Evolutionary conservation across 371 early-diverging fungal genomes (phyloP).

Genomic region (Mucor saturninus): DNA sequence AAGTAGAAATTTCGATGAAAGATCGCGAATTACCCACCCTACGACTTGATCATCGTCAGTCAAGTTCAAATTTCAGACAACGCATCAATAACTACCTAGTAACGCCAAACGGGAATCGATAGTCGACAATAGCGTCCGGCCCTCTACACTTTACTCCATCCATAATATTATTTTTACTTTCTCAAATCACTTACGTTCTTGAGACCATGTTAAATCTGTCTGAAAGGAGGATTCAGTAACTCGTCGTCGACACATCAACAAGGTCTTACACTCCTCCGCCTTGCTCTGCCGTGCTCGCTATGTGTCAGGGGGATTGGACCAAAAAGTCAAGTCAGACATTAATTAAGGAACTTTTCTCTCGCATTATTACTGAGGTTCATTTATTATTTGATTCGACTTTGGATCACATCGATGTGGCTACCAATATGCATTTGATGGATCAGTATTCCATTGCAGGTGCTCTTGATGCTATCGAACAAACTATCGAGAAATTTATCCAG

Average conservation of each 20-base stretch:
- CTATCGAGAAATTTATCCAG: not conserved
- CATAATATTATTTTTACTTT: slow-evolving; percentile 17
- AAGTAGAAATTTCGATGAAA: too few relatives aligned
- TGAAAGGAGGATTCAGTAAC: slow-evolving; percentile 20
- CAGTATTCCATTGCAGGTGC: not conserved
- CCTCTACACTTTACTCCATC: slow-evolving; percentile 17
- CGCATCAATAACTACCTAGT: not conserved
- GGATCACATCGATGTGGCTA: slow-evolving; percentile 14
- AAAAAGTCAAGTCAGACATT: not conserved
- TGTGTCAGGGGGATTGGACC: slow-evolving; percentile 11
- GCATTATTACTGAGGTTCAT: not conserved
- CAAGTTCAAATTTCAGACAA: too few relatives aligned
- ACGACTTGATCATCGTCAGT: too few relatives aligned
- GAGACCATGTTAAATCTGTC: slow-evolving; percentile 5
- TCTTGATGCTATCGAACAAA: slow-evolving; percentile 6
- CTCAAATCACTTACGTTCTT: slow-evolving; percentile 6
- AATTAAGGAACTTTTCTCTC: not conserved
- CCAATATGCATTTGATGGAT: slow-evolving; percentile 14
- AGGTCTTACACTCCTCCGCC: slow-evolving; percentile 5
- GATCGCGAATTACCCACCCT: too few relatives aligned
- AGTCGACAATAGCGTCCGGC: slow-evolving; percentile 15
- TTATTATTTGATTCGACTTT: slow-evolving; percentile 11
- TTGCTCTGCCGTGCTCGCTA: slow-evolving; percentile 7
- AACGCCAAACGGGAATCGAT: slow-evolving; percentile 8
- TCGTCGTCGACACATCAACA: slow-evolving; percentile 21